Base-by-base conservation (phyloP, 805 yeast species). In the Candida krabiensis region DNA sequence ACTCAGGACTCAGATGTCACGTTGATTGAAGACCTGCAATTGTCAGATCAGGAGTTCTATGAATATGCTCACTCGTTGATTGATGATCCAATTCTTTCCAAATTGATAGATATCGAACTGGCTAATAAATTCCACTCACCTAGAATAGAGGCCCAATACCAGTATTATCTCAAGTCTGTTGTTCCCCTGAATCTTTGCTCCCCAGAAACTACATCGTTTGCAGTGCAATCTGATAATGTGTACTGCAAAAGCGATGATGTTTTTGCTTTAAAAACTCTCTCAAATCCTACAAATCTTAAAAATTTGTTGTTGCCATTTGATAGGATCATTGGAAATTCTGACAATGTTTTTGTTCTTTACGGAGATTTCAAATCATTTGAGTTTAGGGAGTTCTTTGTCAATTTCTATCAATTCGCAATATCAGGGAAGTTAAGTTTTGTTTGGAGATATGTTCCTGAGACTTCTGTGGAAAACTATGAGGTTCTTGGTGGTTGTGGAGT, bases 201-300 rank as follows among this genome's bases (percentile, higher is more conserved):
- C 11, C 44, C 40, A 19, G 38, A 52, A 2, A 56, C 67, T 5
- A 52, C 49, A 4, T 67, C 77, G 1, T 81, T 86, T 73, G 70
- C 57, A 40, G 70, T 70, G 46, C 78, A 81, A 41, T 75, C 75
- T 33, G 67, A 69, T 18, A 42, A 50, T 28, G 57, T 71, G 2
- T 83, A 81, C 53, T 80, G 89, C 50, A 75, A 82, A 8, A 66
- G 81, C 3, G 86, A 78, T 38, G 95, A 84, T 40, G 73, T 88
- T 1, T 93, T 77, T 58, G 95, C 96, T 3, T 67, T 93, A 40
- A 82, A 83, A 56, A 75, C 87, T 0, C 66, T 67, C 18, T 63
- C 65, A n/a, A 50, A 56, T 5, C 18, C 15, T 8, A 31, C 40
- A n/a, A 19, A 34, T 22, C 11, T 30, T 11, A 33, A 33, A 7